Evolutionary conservation across 345 rosid genomes (phyloP).

Genomic region (Xanthoceras sorbifolium): DNA sequence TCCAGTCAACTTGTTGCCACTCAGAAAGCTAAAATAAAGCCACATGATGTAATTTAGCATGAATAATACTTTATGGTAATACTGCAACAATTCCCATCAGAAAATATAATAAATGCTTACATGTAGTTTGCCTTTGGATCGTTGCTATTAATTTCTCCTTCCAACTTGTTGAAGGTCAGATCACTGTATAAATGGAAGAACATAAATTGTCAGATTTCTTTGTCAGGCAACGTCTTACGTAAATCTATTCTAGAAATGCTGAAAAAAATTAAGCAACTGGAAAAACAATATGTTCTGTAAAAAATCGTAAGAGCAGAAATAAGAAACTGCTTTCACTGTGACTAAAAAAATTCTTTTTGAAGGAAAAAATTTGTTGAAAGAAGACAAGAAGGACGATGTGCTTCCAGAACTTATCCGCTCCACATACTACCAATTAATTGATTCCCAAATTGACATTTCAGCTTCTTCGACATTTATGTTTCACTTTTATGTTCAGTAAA

Average conservation of each 20-base stretch:
- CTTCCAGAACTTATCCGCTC: not conserved
- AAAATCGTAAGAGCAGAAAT: not conserved
- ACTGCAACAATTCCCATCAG: not conserved
- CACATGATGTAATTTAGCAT: slow-evolving; percentile 5
- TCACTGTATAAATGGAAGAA: slow-evolving; percentile 24
- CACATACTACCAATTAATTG: not conserved
- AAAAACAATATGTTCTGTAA: not conserved
- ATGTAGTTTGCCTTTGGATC: not conserved
- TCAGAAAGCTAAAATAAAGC: slow-evolving; percentile 18
- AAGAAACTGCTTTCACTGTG: not conserved
- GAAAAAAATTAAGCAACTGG: not conserved
- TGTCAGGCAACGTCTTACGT: not conserved
- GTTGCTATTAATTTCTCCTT: not conserved
- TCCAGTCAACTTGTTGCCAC: slow-evolving; percentile 30
- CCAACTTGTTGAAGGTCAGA: slow-evolving; percentile 28
- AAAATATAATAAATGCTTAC: slow-evolving; percentile 9
- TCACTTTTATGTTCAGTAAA: not conserved
- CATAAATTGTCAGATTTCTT: not conserved
- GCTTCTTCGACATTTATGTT: not conserved
- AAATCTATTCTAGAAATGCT: not conserved
- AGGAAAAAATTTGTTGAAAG: not conserved
- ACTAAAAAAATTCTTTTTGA: not conserved
- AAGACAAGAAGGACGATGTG: not conserved
- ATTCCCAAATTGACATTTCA: not conserved
- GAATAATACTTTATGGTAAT: not conserved